Evolutionary conservation across 2,329 filamentous ascomycete genomes (phyloP).

Genomic region (Clathrospora elynae): DNA sequence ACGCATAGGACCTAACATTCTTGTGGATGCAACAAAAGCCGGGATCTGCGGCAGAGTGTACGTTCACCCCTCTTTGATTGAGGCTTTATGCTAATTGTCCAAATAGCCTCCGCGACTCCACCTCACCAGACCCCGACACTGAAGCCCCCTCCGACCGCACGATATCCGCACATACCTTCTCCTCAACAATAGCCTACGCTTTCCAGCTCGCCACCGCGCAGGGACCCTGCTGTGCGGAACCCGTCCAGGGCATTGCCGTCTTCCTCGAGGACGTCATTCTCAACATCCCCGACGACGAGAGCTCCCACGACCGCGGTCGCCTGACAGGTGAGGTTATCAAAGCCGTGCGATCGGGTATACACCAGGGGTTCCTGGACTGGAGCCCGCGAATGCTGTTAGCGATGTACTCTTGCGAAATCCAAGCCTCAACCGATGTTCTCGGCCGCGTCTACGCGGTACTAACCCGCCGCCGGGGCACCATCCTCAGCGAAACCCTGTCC

Average conservation of each 20-base stretch:
- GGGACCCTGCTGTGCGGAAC: constrained; percentile 89
- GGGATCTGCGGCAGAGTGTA: constrained; percentile 76
- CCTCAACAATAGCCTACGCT: constrained; percentile 88
- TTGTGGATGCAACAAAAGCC: constrained; percentile 79
- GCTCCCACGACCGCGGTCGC: constrained; percentile 71
- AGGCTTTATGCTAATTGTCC: constrained; percentile 11
- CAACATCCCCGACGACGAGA: constrained; percentile 56
- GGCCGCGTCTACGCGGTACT: constrained; percentile 97
- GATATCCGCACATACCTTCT: constrained; percentile 70
- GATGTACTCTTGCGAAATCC: constrained; percentile 98
- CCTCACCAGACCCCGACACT: constrained; percentile 46
- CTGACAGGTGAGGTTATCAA: constrained; percentile 94
- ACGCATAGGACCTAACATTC: constrained; percentile 82
- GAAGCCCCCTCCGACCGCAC: constrained; percentile 21
- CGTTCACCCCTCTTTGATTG: constrained; percentile 31
- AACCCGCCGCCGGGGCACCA: constrained; percentile 87
- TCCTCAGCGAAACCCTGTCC: constrained; percentile 88
- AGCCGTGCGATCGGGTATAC: constrained; percentile 81
- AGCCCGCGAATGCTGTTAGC: constrained; percentile 91
- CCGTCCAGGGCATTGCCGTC: constrained; percentile 89
- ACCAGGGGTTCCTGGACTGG: constrained; percentile 91
- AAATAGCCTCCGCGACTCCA: constrained; percentile 36
- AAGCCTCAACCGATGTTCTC: constrained; percentile 92
- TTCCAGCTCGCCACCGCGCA: constrained; percentile 92
- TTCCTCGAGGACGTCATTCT: constrained; percentile 81